Evolutionary conservation across 1,284 basidiomycete species (phyloP).

Genomic region (Testicularia cyperi): DNA sequence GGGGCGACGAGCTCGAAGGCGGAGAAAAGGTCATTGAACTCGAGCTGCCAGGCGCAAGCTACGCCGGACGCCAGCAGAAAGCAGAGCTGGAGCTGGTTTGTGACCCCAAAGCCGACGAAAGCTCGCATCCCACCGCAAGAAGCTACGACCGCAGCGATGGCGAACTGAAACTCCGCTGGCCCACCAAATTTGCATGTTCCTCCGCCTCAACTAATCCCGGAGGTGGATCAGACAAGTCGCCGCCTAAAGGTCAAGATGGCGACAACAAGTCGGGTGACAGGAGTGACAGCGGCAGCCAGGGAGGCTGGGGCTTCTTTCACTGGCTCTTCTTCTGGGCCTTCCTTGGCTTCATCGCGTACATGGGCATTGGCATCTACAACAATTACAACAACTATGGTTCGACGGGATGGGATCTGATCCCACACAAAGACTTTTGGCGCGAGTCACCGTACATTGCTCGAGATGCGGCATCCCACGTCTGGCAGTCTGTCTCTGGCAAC

Average conservation of each 20-base stretch:
- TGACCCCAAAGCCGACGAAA: conserved; percentile 28
- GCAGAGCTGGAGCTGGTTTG: conserved; percentile 39
- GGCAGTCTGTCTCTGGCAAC: conserved; percentile 25
- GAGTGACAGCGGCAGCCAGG: conserved; percentile 3
- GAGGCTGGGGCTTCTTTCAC: conserved; percentile 38
- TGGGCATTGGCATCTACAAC: conserved; percentile 45
- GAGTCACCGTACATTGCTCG: conserved; percentile 43
- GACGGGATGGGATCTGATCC: conserved; percentile 50
- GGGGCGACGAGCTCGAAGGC: conserved; percentile 31
- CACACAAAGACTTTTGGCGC: conserved; percentile 52
- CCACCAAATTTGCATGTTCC: conserved; percentile 38
- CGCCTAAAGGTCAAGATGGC: conserved; percentile 12
- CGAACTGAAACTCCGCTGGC: conserved; percentile 35
- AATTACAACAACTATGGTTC: conserved; percentile 54
- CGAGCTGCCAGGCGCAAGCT: conserved; percentile 18
- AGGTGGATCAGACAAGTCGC: conserved; percentile 1
- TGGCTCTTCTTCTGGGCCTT: conserved; percentile 36
- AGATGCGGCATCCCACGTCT: conserved; percentile 34
- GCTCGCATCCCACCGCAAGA: conserved; percentile 21
- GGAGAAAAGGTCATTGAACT: conserved; percentile 40
- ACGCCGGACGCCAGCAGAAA: conserved; percentile 28
- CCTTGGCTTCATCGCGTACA: conserved; percentile 26
- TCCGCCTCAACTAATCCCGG: conserved; percentile 14
- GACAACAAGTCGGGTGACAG: conserved; percentile 1
- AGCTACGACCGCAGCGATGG: conserved; percentile 34